Evolutionary conservation across 2,329 filamentous ascomycete genomes (phyloP), one percentile per base, ranked within the genome.

Genomic region (Phaeosphaeria sp.): DNA sequence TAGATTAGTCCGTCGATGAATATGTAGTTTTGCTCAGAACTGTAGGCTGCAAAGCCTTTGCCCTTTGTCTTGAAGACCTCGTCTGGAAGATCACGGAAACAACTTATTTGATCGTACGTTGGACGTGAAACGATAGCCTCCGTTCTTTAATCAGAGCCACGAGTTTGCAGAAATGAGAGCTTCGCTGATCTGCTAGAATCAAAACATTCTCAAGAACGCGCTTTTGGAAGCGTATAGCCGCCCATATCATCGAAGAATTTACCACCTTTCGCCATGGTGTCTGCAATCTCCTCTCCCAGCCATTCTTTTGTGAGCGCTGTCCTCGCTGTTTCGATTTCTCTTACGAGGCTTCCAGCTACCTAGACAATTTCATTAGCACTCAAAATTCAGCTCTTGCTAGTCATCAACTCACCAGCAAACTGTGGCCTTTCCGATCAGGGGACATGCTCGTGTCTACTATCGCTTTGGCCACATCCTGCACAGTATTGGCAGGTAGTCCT

Each of bases 401-500:
- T 3, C 3, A 15, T 9, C 7, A n/a, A 58, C 71, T 55, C 46
- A 74, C 72, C 66, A 74, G 59, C 17, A 73, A 47, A 40, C 68
- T 68, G 42, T 71, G 65, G 5, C 79, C 78, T 4, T 56, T 64
- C 20, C 65, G 60, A 2, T 22, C 49, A 6, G 59, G 53, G 65
- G 81, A 74, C 2, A 74, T 65, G 2, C 77, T 75, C 18, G 77
- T 75, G 51, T 76, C 65, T 9, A 79, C 68, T 50, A 83, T 78
- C 5, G 74, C 68, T n/a, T 71, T 68, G 1, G 79, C 81, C 13
- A 83, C 81, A 21, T 77, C 73, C n/a, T 73, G 72, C 0, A 78
- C 73, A 1, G 74, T 76, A 57, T 82, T 82, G 36, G 78, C 67
- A 1, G 79, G 77, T 47, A 83, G 66, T 0, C 77, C 77, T 20